Base-by-base conservation (phyloP, 2,329 filamentous ascomycete genomes). In the Sphaerulina musiva region DNA sequence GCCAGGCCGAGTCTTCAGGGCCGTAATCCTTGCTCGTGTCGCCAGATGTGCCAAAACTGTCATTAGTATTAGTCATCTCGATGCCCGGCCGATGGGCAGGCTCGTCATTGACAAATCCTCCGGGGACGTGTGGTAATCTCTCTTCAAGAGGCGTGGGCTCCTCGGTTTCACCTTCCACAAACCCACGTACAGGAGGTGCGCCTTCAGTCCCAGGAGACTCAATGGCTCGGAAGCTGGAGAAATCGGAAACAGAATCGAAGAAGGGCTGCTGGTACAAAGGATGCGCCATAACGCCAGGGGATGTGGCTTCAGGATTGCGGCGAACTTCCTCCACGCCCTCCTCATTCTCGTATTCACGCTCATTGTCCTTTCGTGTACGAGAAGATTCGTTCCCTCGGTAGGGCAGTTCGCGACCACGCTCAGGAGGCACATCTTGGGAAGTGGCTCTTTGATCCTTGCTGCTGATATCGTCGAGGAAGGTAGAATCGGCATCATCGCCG, bases 91-190 rank as follows among this genome's bases (percentile, higher is more conserved):
- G 32, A 42, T 60, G 54, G 26, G 53, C 56, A 36, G 56, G 50
- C 34, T 54, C 40, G 7, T 63, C 73, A 41, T 74, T 68, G 20
- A 66, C 66, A 57, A 86, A 90, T 8, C 78, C 73, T 17, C 85
- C 85, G 23, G 85, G 83, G 68, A 85, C 80, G 53, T 80, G 76
- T 42, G 75, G 66, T 17, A 65, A 62, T 48, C 72, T 72, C n/a
- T 76, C 74, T 57, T 72, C 76, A 9, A 71, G 59, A 7, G 80
- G 79, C 62, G 84, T 83, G 3, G 82, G 79, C 3, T 84, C 83
- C 14, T 74, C 73, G 1, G 72, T 62, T 38, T 76, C 74, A 11
- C 77, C 74, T 63, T 66, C 68, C 12, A 74, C 67, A 57, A 72
- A 72, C 14, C 69, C 70, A 26, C 57, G 66, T 9, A 62, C 59